Evolutionary conservation across 768 basidiomycete species (phyloP).

Genomic region (Imleria badia): DNA sequence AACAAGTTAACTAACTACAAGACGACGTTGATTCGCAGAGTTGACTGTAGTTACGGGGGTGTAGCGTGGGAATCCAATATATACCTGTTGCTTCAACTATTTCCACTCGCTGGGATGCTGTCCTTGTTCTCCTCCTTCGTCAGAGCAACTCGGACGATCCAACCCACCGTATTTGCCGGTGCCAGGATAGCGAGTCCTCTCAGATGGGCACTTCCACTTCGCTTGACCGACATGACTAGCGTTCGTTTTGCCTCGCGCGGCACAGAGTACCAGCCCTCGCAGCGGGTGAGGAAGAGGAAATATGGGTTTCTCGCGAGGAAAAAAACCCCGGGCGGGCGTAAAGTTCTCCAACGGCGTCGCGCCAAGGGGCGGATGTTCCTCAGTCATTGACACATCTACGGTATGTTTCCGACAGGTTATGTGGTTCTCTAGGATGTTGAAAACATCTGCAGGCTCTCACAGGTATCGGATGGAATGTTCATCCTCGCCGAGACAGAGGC

Average conservation of each 20-base stretch:
- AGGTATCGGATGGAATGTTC: neutral
- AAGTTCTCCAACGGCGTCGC: slow-evolving; percentile 65
- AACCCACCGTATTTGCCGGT: slow-evolving; percentile 13
- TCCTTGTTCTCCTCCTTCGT: slow-evolving; percentile 22
- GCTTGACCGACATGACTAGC: slow-evolving; percentile 17
- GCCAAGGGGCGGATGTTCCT: slow-evolving; percentile 78
- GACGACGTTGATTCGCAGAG: too few species aligned
- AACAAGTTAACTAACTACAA: too few species aligned
- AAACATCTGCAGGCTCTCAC: neutral
- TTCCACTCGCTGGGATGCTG: slow-evolving; percentile 9
- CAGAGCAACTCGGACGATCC: slow-evolving; percentile 24
- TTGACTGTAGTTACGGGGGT: too few species aligned
- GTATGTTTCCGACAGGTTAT: slow-evolving; percentile 9
- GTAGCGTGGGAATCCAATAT: slow-evolving; percentile 21
- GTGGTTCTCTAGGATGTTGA: neutral
- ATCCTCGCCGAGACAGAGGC: too few species aligned
- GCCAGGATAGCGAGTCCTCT: slow-evolving; percentile 16
- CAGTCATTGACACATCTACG: slow-evolving; percentile 55
- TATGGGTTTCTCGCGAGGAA: slow-evolving; percentile 87
- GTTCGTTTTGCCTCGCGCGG: slow-evolving; percentile 68
- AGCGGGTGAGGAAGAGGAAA: slow-evolving; percentile 88
- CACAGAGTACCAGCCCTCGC: slow-evolving; percentile 95
- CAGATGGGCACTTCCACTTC: slow-evolving; percentile 23
- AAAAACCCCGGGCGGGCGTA: slow-evolving; percentile 65
- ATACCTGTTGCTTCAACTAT: neutral